Conservation (phyloP, 2,329 filamentous ascomycete genomes). For the Corinectria fuckeliana region DNA sequence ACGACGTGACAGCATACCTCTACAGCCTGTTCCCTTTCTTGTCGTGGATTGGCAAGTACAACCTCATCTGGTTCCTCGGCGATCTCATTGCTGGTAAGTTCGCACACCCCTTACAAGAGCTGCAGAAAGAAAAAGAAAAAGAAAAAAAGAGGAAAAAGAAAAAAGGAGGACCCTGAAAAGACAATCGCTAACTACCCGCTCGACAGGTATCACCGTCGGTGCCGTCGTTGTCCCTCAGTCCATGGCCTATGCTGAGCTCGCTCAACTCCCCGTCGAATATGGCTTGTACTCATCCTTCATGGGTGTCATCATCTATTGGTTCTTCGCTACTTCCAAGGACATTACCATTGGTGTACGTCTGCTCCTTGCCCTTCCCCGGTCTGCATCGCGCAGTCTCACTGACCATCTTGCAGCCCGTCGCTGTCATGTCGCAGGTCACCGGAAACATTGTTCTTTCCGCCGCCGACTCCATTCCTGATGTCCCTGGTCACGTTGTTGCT, state of each 20-base stretch:
- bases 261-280: constrained; percentile 55
- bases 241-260: constrained; percentile 60
- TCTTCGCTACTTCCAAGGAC: constrained; percentile 92
- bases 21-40: constrained; percentile 55
- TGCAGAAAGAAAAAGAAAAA: neutral
- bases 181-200: constrained; percentile 27
- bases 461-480: constrained; percentile 46
- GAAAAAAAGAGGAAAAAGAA: neutral
- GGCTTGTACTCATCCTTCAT: constrained; percentile 82
- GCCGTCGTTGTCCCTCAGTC: constrained; percentile 62
- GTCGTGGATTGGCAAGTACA: constrained; percentile 59
- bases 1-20: constrained; percentile 44
- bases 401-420: constrained; percentile 53
- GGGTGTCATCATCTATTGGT: constrained; percentile 95
- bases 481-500: constrained; percentile 52
- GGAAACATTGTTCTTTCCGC: constrained; percentile 55
- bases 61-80: constrained; percentile 54
- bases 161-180: constrained; percentile 13
- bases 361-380: neutral
- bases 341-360: constrained; percentile 82
- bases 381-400: neutral
- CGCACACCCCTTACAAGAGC: neutral
- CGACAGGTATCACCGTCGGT: constrained; percentile 53
- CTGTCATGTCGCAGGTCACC: constrained; percentile 60
- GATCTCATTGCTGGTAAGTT: constrained; percentile 53